Evolutionary conservation across 2,329 filamentous ascomycete genomes (phyloP).

Genomic region (Bretziella fagacearum): DNA sequence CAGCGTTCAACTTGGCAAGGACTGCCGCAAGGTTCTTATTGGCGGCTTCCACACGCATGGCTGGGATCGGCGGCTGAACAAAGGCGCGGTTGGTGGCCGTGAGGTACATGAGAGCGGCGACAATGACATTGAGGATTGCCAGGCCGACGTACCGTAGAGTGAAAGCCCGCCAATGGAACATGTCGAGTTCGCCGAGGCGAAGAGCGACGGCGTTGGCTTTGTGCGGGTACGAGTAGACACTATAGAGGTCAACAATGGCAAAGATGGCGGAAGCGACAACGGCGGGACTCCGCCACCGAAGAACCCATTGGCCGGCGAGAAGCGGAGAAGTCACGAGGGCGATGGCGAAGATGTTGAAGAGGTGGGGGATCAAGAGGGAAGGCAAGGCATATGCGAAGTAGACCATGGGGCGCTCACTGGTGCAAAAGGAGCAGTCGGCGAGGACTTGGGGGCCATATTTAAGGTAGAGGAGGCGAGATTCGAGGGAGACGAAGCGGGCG

Average conservation of each 20-base stretch:
- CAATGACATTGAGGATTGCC: constrained; percentile 42
- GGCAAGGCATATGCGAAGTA: constrained; percentile 75
- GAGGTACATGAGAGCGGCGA: constrained; percentile 55
- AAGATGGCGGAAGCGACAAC: constrained; percentile 44
- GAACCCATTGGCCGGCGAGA: constrained; percentile 45
- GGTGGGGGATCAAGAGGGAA: constrained; percentile 55
- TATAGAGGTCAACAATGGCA: constrained; percentile 47
- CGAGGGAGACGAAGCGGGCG: constrained; percentile 49
- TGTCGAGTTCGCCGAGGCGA: constrained; percentile 46
- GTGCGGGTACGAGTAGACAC: constrained; percentile 47
- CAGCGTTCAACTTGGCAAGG: constrained; percentile 51
- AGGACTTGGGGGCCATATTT: constrained; percentile 63
- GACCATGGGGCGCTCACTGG: constrained; percentile 45
- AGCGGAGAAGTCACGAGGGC: constrained; percentile 56
- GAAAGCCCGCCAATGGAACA: constrained; percentile 54
- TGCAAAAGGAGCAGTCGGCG: constrained; percentile 67
- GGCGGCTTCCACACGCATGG: constrained; percentile 47
- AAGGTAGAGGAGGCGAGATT: constrained; percentile 65
- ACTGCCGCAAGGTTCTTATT: constrained; percentile 40
- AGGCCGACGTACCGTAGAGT: constrained; percentile 47
- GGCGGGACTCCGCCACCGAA: constrained; percentile 54
- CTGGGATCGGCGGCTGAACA: constrained; percentile 39
- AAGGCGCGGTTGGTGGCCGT: constrained; percentile 68
- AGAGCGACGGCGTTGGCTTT: constrained; percentile 45
- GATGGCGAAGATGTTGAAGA: constrained; percentile 56